Conservation (phyloP, 768 basidiomycete species). For the Tulasnella sp. region DNA sequence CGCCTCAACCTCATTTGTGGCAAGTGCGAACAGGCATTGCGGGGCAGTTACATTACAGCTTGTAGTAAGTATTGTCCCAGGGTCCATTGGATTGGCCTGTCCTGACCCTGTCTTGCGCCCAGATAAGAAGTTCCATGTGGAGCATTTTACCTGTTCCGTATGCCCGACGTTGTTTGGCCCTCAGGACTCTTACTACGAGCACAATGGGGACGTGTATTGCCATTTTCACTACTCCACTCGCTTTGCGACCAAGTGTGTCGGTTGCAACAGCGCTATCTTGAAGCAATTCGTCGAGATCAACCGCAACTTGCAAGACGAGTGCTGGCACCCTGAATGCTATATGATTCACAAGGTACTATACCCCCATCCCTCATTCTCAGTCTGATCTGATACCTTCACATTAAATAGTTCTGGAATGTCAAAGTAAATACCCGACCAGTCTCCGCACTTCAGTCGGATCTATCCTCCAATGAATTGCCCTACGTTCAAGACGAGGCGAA, state of each 20-base stretch:
- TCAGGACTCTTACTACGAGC: slow-evolving; percentile 98
- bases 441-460: slow-evolving; percentile 18
- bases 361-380: neutral
- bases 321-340: slow-evolving; percentile 99
- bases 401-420: slow-evolving; percentile 90
- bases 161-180: slow-evolving; percentile 95
- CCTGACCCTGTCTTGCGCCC: neutral
- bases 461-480: slow-evolving; percentile 29
- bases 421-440: slow-evolving; percentile 40
- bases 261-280: slow-evolving; percentile 91
- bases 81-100: neutral
- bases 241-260: slow-evolving; percentile 97
- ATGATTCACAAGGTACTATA: slow-evolving; percentile 91
- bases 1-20: slow-evolving; percentile 92
- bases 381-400: neutral
- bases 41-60: slow-evolving; percentile 98
- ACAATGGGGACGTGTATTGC: slow-evolving; percentile 94
- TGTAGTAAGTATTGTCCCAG: slow-evolving; percentile 64
- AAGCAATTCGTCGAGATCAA: slow-evolving; percentile 99
- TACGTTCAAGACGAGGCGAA: slow-evolving; percentile 69
- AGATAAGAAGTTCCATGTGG: slow-evolving; percentile 99
- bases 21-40: slow-evolving; percentile 86
- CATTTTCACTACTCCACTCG: slow-evolving; percentile 99
- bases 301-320: slow-evolving; percentile 94
- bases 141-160: slow-evolving; percentile 97